Evolutionary conservation across 768 basidiomycete species (phyloP), one percentile per base, ranked within the genome.

Genomic region (Naganishia vaughanmartiniae): DNA sequence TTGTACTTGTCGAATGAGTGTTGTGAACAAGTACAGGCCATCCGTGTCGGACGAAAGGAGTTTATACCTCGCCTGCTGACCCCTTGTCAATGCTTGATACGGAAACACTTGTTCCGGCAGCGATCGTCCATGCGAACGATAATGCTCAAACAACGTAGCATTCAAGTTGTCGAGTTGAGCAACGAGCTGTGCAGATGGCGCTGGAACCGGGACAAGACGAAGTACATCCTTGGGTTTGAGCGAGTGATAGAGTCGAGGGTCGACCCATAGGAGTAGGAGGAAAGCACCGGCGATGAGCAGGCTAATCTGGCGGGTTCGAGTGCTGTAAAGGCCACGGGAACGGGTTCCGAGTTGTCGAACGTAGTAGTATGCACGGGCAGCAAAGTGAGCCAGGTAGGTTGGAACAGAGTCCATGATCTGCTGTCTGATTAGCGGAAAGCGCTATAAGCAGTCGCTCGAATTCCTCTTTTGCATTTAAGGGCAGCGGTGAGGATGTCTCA

Each of bases 1-100:
- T 39, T 74, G 67, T 0, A 81, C 76, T 65, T 81, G 76, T 30
- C 79, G 66, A 3, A 74, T 78, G 34, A 76, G 70, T 12, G 79
- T 76, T 2, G 74, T 73, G 54, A 81, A 70, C 65, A 80, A 67
- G 70, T 73, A 78, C 45, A 73, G 67, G 46, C 71, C 54, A 26
- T 53, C 45, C 30, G 33, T 15, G 66, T 66, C n/a, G 9, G 70
- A 26, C 12, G 75, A 53, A 11, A 79, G 67, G 56, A 76, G 73
- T 10, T 66, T 36, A 70, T 79, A 79, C 39, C 78, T 73, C 7
- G 56, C 31, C 63, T 74, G 71, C 74, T 79, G 77, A 4, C 71
- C 45, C 11, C 34, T 33, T 0, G 74, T 75, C 46, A 79, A 63
- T 1, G 60, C 58, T 15, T 75, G 75, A 15, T 70, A 58, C 10